These are phyloP conservation scores for Exophiala calicioides DNA, from an alignment of 2,329 filamentous ascomycete genomes.

Conservation along the genomic window DNA sequence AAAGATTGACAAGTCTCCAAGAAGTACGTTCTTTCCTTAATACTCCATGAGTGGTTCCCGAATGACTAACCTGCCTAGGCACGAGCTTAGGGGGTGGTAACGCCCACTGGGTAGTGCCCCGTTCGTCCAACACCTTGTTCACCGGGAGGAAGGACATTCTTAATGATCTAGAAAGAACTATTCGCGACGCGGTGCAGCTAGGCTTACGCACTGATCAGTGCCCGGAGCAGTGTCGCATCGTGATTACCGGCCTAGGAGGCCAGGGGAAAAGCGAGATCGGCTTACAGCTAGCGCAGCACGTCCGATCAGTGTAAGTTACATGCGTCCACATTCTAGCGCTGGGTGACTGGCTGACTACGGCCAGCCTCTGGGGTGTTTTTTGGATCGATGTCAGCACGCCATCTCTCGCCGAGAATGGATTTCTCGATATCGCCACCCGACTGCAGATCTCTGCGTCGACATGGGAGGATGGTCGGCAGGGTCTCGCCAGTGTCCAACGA, in stretches of 20 bases:
- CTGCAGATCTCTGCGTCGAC: conserved; percentile 22
- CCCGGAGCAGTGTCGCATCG: conserved; percentile 33
- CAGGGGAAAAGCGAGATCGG: conserved; percentile 39
- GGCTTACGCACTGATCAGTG: neutral
- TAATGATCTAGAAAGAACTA: too few species aligned
- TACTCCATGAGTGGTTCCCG: too few species aligned
- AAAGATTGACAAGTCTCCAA: neutral
- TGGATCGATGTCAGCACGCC: too few species aligned
- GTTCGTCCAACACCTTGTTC: too few species aligned
- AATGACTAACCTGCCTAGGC: too few species aligned
- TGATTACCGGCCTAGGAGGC: conserved; percentile 35
- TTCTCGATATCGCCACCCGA: conserved; percentile 30
- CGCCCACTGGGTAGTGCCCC: too few species aligned
- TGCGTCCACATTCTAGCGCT: neutral
- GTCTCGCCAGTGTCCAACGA: conserved; percentile 14
- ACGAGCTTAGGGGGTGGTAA: too few species aligned
- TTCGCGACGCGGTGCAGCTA: conserved; percentile 15
- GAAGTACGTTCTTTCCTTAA: too few species aligned
- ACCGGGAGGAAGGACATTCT: too few species aligned
- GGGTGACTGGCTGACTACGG: conserved; percentile 22
- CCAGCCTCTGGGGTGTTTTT: conserved; percentile 38
- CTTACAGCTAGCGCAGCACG: conserved; percentile 31
- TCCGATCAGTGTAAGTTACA: conserved; percentile 31
- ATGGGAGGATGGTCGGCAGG: conserved; percentile 23
- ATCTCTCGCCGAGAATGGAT: conserved; percentile 29